Evolutionary conservation across 768 basidiomycete genomes (phyloP).

Genomic region (Steccherinum ochraceum): DNA sequence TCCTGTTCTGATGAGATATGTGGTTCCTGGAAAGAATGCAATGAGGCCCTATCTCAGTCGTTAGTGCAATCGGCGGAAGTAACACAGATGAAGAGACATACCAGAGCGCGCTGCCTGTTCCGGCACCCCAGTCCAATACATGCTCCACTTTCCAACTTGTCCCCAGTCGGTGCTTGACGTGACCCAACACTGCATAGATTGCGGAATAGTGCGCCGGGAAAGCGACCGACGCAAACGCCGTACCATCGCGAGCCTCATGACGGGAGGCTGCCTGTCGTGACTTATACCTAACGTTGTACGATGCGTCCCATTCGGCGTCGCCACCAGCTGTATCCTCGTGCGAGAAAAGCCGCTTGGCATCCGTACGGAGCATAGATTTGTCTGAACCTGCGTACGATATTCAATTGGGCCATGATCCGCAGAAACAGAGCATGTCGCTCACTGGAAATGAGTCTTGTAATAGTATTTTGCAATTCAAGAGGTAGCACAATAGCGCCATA

Average conservation of each 20-base stretch:
- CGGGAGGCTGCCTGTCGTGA: constrained; percentile 49
- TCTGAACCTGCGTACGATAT: constrained; percentile 43
- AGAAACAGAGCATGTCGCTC: constrained; percentile 10
- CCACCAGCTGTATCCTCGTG: constrained; percentile 25
- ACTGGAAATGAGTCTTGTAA: constrained; percentile 67
- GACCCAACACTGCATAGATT: constrained; percentile 66
- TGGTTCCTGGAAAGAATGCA: constrained; percentile 53
- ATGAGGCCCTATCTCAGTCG: constrained; percentile 48
- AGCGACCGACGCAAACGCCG: constrained; percentile 82
- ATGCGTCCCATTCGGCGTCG: constrained; percentile 42
- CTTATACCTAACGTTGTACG: constrained; percentile 54
- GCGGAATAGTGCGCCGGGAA: constrained; percentile 83
- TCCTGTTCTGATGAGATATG: constrained; percentile 9
- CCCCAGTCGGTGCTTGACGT: constrained; percentile 59
- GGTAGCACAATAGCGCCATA: constrained; percentile 72
- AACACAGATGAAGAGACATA: constrained; percentile 22
- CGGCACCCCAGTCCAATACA: constrained; percentile 82
- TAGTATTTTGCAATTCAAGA: constrained; percentile 58
- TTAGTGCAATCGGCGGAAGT: constrained; percentile 8
- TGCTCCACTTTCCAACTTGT: constrained; percentile 50
- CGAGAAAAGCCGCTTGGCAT: constrained; percentile 65
- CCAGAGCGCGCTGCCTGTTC: constrained; percentile 81
- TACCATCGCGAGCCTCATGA: constrained; percentile 65
- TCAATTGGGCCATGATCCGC: background rate
- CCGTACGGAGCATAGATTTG: constrained; percentile 57